Base-by-base conservation (phyloP, 1,284 basidiomycete species). In the Papiliotrema terrestris region DNA sequence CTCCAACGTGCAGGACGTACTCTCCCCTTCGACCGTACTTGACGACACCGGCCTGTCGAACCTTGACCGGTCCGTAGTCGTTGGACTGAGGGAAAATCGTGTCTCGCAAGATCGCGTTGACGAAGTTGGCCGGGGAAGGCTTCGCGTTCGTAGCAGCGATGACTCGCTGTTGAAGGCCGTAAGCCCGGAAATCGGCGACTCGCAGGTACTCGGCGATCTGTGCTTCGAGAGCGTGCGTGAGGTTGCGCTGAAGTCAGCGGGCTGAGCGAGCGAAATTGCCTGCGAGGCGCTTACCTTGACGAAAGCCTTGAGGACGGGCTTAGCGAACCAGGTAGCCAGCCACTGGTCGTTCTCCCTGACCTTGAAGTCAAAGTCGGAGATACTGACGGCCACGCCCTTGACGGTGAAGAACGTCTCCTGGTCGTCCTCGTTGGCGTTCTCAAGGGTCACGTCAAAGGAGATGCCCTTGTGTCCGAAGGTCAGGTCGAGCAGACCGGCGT, bases 401-500 rank as follows among this genome's bases (percentile, higher is more conserved):
- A 80, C 75, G 57, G 72, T 74, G 69, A 79, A 80, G 77, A 77
- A 80, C 15, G 75, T 72, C 70, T 80, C 78, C 48, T 67, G 62
- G 59, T 80, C 78, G 20, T 72, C 68, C 51, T 78, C 76, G 39
- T 70, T 65, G 36, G 79, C 78, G 55, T 78, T 78, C 65, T 78
- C 76, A 49, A 80, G 68, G 35, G 75, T 76, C 56, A 79, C 76
- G 39, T 78, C 78, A 58, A 80, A 76, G 17, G 66, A 66, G 54
- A 77, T 72, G 37, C 77, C 75, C 57, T 78, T 61, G 20, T 72
- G 70, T 20, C 78, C 78, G 46, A 79, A 75, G 32, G 75, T 67
- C 57, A 80, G 64, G 63, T 77, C 78, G 52, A 80, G 71, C 2
- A 80, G 58, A 56, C 79, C 79, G 38, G 75, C 72, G 57, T 79